phyloP scores from a whole-genome alignment of 495 filamentous ascomycete species.

The Neurospora hispaniola region DNA sequence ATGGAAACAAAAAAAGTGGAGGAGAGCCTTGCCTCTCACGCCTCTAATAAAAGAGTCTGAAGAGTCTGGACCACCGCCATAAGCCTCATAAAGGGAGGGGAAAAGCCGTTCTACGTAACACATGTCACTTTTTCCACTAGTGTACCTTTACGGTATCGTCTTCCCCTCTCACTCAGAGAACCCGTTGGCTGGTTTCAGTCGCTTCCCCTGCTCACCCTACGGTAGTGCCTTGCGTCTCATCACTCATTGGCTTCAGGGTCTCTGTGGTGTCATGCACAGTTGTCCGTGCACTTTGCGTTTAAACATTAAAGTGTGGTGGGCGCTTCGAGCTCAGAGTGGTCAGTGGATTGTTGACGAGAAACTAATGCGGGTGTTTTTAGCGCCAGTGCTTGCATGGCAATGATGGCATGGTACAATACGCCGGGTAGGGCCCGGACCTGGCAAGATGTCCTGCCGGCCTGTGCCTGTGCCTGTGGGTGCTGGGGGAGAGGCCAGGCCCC shows the following conservation, averaged over 20 bases:
- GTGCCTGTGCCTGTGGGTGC: neutral
- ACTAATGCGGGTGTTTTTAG: neutral
- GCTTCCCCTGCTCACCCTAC: neutral
- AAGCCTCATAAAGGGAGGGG: neutral
- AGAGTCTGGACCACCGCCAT: neutral
- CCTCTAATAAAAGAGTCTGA: neutral
- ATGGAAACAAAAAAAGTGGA: neutral
- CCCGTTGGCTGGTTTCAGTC: neutral
- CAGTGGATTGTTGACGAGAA: neutral
- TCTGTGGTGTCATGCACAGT: neutral
- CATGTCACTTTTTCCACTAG: neutral
- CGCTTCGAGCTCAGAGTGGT: neutral
- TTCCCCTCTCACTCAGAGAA: neutral
- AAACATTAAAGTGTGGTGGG: neutral
- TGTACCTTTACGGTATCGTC: neutral
- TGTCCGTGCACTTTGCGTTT: neutral
- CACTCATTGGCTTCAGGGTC: neutral
- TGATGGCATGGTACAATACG: neutral
- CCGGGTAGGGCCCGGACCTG: neutral
- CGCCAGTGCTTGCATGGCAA: neutral
- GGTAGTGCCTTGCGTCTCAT: neutral
- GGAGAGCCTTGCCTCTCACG: neutral
- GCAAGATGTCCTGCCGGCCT: neutral
- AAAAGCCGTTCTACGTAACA: neutral
- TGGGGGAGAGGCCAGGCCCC: too few relatives aligned